Base-by-base conservation (phyloP, 2,329 filamentous ascomycete species). In the Aspergillus sp. region DNA sequence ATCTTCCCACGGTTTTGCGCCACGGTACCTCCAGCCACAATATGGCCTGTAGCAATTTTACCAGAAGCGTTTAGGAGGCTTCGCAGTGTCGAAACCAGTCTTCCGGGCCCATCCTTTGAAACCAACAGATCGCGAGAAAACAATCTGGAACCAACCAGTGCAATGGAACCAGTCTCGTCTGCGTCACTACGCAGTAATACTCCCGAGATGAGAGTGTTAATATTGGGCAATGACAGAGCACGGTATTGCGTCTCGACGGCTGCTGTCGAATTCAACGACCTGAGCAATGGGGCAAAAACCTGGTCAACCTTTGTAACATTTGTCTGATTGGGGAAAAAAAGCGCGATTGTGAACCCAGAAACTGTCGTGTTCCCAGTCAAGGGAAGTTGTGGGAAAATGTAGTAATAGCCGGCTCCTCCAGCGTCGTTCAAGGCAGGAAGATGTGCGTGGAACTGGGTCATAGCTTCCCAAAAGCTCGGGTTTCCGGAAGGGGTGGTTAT, bases 381-480 rank as follows among this genome's bases (percentile, higher is more conserved):
- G 2, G 60, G 58, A 8, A 58, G 17, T 17, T 64, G 62, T n/a
- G 77, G 71, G 53, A 72, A 15, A 15, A 80, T 68, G 34, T 68
- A 76, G 45, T 75, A 68, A 41, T 77, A 74, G 6, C 74, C 71
- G 8, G 69, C 67, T 22, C 71, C 70, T 1, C 79, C 66, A 45
- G 77, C 78, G 60, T 79, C 81, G 58, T 78, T 80, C 18, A 78
- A 68, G 43, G 76, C 75, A 11, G 81, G 71, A 1, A 78, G 71
- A 20, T 73, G 67, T 22, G 74, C 73, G 47, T 81, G 77, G 39
- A 66, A 67, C 39, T 62, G 42, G 8, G 58, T 62, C 26, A 69
- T 58, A 8, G 64, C 67, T 4, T 64, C 61, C 63, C 65, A 70
- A 32, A 64, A 68, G 0, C 41, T 48, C 3, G 62, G 58, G 38